Percentiles rank a stretch among this genome's conserved stretches.
Conservation (phyloP, 2,329 filamentous ascomycete species). For the Domatiomyces catenatus region DNA sequence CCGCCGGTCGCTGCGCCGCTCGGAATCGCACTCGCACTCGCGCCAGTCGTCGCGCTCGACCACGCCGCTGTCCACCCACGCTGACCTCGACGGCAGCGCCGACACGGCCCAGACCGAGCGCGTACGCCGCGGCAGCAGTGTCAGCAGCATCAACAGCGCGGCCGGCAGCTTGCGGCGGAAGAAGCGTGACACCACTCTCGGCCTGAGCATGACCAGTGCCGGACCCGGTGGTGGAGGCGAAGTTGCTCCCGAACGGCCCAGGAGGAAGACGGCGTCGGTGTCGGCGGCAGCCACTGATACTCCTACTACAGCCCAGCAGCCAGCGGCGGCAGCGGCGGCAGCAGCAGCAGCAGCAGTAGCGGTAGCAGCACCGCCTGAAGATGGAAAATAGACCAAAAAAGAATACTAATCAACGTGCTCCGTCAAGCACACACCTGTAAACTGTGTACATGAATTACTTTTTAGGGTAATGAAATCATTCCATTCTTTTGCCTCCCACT, state of each 20-base stretch:
- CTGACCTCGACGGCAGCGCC: conserved; percentile 8
- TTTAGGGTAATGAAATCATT: no score
- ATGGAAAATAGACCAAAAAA: no score
- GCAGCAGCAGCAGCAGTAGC: no score
- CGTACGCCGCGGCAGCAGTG: conserved; percentile 15
- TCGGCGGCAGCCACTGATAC: not conserved
- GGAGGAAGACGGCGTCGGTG: not conserved
- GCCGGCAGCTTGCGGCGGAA: conserved; percentile 10
- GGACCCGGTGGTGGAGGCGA: not conserved
- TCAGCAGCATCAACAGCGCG: conserved; percentile 10
- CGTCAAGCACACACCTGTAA: no score
- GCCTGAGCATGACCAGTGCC: not conserved
- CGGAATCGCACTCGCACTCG: conserved; percentile 12
- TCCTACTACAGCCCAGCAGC: not conserved
- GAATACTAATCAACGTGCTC: no score
- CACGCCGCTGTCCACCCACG: conserved; percentile 10
- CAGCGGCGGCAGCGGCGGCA: no score
- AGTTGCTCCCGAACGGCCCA: not conserved
- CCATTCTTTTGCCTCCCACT: no score
- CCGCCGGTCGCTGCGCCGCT: conserved; percentile 4
- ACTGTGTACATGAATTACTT: no score
- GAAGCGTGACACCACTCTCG: not conserved
- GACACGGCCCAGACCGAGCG: conserved; percentile 8
- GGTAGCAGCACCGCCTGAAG: not conserved
- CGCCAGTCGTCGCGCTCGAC: conserved; percentile 14